phyloP scores from a whole-genome alignment of 345 rosid genomes.

The Murraya paniculata region DNA sequence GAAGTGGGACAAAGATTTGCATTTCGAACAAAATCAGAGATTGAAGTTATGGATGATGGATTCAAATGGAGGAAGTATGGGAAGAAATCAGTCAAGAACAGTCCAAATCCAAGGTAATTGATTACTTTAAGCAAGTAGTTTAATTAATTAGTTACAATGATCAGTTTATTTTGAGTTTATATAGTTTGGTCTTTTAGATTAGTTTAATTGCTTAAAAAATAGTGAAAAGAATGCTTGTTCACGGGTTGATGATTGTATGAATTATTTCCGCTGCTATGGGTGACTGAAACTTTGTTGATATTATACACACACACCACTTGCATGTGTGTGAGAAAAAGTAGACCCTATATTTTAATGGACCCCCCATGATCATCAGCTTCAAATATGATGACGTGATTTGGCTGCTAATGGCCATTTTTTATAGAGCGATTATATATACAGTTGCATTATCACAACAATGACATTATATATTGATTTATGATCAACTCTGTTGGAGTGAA shows the following conservation, averaged over 20 bases:
- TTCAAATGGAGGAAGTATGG: slow-evolving; percentile 95
- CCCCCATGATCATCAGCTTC: not conserved
- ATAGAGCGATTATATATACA: not conserved
- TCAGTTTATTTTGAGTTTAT: not conserved
- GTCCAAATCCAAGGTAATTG: slow-evolving; percentile 75
- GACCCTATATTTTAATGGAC: not conserved
- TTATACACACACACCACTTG: too few species aligned
- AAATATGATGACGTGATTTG: not conserved
- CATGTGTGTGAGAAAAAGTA: not conserved
- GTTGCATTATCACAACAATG: not conserved
- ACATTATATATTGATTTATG: not conserved
- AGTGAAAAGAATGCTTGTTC: too few species aligned
- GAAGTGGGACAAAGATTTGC: slow-evolving; percentile 58
- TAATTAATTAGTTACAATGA: not conserved
- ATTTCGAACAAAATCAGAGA: slow-evolving; percentile 73
- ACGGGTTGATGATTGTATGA: too few species aligned
- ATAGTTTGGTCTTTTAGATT: too few species aligned
- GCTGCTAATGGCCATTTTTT: not conserved
- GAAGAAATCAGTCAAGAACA: slow-evolving; percentile 84
- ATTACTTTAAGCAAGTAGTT: not conserved
- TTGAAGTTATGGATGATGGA: slow-evolving; percentile 91
- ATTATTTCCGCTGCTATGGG: too few species aligned
- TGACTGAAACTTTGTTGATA: too few species aligned
- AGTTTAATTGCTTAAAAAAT: too few species aligned
- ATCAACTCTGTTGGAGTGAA: not conserved